Evolutionary conservation across 371 early-diverging fungal genomes (phyloP), one percentile per base, ranked within the genome.

Genomic region (Blakeslea trispora): DNA sequence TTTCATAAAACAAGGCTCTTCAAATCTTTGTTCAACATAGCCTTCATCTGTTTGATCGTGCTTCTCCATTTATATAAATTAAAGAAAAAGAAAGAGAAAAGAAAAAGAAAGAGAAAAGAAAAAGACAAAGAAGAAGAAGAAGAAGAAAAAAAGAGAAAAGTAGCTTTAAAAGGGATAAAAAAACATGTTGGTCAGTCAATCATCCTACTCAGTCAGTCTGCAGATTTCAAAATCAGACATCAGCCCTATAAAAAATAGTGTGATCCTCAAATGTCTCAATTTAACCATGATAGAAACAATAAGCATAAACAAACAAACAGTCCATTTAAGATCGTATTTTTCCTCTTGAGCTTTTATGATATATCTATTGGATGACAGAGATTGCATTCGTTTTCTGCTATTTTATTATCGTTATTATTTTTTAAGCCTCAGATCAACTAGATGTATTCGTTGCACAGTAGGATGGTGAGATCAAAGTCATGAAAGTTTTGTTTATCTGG

Each of bases 11-110:
- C 61, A 61, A 19, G 85, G 84, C 8, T 74, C 52, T 54, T 83
- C 82, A 48, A 84, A 63, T 43, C 81, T 71, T 54, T 79, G 82
- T 53, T 87, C 88, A 48, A 81, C 79, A 54, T 81, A 87, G 18
- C 88, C 88, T 64, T 87, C 88, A 61, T 87, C 88, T 34, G 79
- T 59, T 11, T 60, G 53, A 41, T 53, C 61, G 14, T 9, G 9
- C 37, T 13, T 37, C 11, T 37, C 14, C 14, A 14, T 37, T 2
- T 13, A 37, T 2, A 37, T 2, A 14, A 37, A 37, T 2, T 13
- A 3, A 6, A 14, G 14, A 6, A 6, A 14, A 13, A 10, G 14
- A 37, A 37, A 3, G 11, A 37, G 11, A 10, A 14, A 37, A 10
- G 11, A 37, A 10, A 14, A 37, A 37, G 14, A 37, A 14, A 37